Evolutionary conservation across 805 yeast genomes (phyloP), one percentile per base, ranked within the genome.

Genomic region (Yamadazyma kitorensis): DNA sequence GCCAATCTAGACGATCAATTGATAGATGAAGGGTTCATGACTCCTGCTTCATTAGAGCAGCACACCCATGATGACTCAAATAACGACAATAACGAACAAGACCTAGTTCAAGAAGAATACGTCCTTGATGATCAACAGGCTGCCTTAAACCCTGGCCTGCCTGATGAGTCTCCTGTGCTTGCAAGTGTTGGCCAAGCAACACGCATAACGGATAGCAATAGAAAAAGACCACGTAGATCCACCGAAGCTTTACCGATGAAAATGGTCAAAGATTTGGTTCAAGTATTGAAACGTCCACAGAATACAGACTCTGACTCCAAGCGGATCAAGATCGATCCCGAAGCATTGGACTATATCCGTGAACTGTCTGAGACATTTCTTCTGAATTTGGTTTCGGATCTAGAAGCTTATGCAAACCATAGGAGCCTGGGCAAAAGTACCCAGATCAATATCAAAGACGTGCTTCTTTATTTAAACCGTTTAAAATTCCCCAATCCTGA

Each of bases 331-430:
- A 12, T 35, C 13, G 31, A 17, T 3, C 21, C 24, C 4, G 52
- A 51, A 4, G 28, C 51, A 0, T 37, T 47, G 16, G 39, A 43
- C 6, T 39, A 44, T 9, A 45, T 66, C 17, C 59, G 55, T 19
- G 41, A 40, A 11, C 55, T 54, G 33, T 58, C 70, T 0, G 57
- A 56, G 23, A 48, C 48, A 19, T 65, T 66, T 36, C 38, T 66
- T 17, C 40, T 36, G 21, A 49, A 49, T 13, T 31, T 66, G n/a
- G 49, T 61, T 43, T 22, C 33, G 3, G 70, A 65, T 36, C 46
- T 66, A 33, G 51, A 49, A 22, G 65, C 64, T 3, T 66, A 61
- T 43, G 63, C 69, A 11, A 38, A 37, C 6, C 72, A 66, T 41
- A 34, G 60, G 29, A 37, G 49, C 4, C 36, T 36, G 24, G 45